phyloP scores from a whole-genome alignment of 73 alveolate genomes.

The Uronychia setigera region DNA sequence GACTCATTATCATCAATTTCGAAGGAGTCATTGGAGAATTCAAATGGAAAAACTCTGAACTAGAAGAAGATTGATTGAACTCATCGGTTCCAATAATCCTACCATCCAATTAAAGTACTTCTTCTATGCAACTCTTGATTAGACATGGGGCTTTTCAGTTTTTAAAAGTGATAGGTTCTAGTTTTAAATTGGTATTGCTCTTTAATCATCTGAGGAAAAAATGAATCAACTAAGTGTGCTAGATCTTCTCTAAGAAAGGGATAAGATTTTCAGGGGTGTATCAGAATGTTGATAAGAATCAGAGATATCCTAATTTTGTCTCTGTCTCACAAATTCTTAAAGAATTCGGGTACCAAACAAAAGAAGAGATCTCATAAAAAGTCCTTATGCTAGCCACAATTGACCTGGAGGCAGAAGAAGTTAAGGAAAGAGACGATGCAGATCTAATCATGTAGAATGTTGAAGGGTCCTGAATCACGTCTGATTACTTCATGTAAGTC shows the following conservation, averaged over 20 bases:
- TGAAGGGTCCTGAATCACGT: neutral
- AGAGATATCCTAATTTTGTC: neutral
- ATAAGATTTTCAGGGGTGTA: neutral
- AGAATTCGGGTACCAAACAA: neutral
- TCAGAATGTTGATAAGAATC: neutral
- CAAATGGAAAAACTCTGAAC: neutral
- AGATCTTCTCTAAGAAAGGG: neutral
- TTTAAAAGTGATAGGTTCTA: neutral
- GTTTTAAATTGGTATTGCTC: neutral
- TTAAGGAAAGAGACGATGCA: neutral
- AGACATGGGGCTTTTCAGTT: neutral
- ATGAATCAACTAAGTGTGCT: neutral
- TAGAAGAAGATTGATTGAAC: too few relatives aligned
- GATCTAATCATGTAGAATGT: neutral
- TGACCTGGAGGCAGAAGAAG: neutral
- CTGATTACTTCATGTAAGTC: neutral
- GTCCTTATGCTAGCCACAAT: neutral
- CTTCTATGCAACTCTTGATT: too few relatives aligned
- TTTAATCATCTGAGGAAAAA: too few relatives aligned
- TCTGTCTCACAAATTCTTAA: neutral
- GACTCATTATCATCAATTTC: neutral
- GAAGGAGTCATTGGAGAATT: neutral
- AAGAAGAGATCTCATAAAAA: neutral
- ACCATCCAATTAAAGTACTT: too few relatives aligned
- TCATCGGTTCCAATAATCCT: neutral